Evolutionary conservation across 768 basidiomycete species (phyloP).

Genomic region (Auricularia heimuer): DNA sequence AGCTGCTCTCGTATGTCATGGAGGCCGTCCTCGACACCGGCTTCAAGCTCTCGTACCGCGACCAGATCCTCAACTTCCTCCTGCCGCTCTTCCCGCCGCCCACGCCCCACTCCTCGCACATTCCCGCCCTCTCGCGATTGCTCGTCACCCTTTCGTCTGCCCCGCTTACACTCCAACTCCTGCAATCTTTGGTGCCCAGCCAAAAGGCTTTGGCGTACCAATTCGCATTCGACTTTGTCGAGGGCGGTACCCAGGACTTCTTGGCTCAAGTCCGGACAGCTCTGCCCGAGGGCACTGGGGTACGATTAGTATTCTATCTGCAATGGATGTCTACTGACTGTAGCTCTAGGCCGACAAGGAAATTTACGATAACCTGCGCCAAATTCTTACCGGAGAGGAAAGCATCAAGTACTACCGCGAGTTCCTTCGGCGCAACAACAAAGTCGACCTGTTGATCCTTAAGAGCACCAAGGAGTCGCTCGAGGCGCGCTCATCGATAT

Average conservation of each 20-base stretch:
- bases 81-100: constrained; percentile 81
- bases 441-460: constrained; percentile 82
- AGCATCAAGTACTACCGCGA: constrained; percentile 90
- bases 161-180: constrained; percentile 63
- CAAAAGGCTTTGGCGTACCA: constrained; percentile 83
- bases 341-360: constrained; percentile 41
- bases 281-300: constrained; percentile 47
- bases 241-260: constrained; percentile 91
- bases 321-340: constrained; percentile 6
- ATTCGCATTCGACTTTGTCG: constrained; percentile 89
- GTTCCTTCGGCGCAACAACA: constrained; percentile 91
- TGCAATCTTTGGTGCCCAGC: constrained; percentile 59
- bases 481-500: constrained; percentile 91
- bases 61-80: constrained; percentile 68
- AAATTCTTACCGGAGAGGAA: constrained; percentile 82
- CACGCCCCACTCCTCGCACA: constrained; percentile 59
- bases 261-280: constrained; percentile 63
- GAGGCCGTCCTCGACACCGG: constrained; percentile 85
- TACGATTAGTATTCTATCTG: constrained; percentile 36
- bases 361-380: constrained; percentile 60
- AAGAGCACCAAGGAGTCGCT: constrained; percentile 90
- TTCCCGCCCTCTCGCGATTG: constrained; percentile 76
- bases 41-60: constrained; percentile 76
- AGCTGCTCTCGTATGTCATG: constrained; percentile 82
- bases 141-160: constrained; percentile 81